Percentiles rank a stretch among this genome's conserved stretches.
Conservation (phyloP, 441 rosid genomes). For the Adansonia grandidieri region DNA sequence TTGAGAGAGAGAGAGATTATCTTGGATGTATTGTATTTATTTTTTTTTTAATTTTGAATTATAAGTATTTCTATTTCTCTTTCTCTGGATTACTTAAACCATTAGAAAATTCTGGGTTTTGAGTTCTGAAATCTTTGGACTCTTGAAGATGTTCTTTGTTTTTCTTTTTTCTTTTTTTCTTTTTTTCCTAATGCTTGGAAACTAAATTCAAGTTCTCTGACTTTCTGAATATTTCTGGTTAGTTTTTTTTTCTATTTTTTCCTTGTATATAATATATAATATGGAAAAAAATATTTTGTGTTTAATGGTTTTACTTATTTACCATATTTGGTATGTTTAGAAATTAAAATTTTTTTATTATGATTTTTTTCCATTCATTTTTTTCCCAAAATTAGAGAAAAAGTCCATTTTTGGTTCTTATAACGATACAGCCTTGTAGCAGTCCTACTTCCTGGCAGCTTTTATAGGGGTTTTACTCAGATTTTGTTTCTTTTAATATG, state of each 20-base stretch:
- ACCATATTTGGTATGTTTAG: neutral
- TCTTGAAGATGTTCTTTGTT: neutral
- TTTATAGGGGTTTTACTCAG: neutral
- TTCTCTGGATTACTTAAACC: neutral
- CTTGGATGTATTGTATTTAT: neutral
- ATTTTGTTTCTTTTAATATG: slow-evolving; percentile 4
- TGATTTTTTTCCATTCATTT: neutral
- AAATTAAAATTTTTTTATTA: neutral
- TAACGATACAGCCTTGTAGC: neutral
- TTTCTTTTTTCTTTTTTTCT: too few species aligned
- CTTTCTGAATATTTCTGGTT: neutral
- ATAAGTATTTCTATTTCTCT: neutral
- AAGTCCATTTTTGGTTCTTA: neutral
- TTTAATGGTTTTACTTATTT: neutral
- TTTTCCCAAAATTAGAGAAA: neutral
- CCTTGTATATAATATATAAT: neutral
- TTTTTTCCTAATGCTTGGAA: neutral
- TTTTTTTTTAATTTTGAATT: neutral
- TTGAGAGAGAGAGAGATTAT: neutral
- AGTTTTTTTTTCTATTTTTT: too few species aligned
- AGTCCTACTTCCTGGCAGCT: neutral
- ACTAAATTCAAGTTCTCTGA: neutral
- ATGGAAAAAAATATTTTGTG: neutral
- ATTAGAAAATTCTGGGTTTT: slow-evolving; percentile 3
- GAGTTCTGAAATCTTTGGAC: neutral